Conservation (phyloP, 306 rosid genomes). For the Rosa lucieae region DNA sequence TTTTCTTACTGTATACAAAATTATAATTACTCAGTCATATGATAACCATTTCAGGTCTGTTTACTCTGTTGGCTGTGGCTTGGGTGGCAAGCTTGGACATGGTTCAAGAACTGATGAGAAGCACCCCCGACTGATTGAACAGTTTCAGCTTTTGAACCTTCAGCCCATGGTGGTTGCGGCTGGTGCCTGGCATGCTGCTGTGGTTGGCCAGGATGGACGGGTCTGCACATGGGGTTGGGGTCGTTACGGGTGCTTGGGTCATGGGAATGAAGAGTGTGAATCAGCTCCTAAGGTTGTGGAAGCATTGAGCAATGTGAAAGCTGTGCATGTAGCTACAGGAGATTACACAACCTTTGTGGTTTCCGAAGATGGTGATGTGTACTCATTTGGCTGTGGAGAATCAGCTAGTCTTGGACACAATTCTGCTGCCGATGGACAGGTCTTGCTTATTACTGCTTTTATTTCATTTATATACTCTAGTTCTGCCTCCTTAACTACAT, state of each 20-base stretch:
- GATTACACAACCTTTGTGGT: constrained; percentile 95
- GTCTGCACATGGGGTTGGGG: constrained; percentile 99
- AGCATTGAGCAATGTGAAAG: constrained; percentile 66
- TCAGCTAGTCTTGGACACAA: constrained; percentile 95
- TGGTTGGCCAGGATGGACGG: constrained; percentile 88
- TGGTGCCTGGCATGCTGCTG: constrained; percentile 99
- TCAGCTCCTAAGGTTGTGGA: constrained; percentile 83
- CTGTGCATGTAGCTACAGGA: constrained; percentile 86
- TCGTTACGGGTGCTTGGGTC: constrained; percentile 94
- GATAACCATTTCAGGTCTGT: constrained; percentile 65
- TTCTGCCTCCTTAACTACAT: neutral
- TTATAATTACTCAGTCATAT: constrained; percentile 14
- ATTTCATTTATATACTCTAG: constrained; percentile 14
- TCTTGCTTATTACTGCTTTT: constrained; percentile 28
- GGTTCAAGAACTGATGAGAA: constrained; percentile 84
- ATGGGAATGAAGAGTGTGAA: constrained; percentile 92
- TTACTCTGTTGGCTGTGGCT: constrained; percentile 95
- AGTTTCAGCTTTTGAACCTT: constrained; percentile 65
- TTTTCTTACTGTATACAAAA: neutral
- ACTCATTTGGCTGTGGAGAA: constrained; percentile 95
- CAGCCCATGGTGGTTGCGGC: constrained; percentile 89
- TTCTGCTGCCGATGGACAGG: constrained; percentile 56
- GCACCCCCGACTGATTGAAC: constrained; percentile 73
- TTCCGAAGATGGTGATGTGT: constrained; percentile 75
- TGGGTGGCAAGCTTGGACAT: constrained; percentile 98